Base-by-base conservation (phyloP, 345 rosid genomes). In the Melastoma malabathricum region DNA sequence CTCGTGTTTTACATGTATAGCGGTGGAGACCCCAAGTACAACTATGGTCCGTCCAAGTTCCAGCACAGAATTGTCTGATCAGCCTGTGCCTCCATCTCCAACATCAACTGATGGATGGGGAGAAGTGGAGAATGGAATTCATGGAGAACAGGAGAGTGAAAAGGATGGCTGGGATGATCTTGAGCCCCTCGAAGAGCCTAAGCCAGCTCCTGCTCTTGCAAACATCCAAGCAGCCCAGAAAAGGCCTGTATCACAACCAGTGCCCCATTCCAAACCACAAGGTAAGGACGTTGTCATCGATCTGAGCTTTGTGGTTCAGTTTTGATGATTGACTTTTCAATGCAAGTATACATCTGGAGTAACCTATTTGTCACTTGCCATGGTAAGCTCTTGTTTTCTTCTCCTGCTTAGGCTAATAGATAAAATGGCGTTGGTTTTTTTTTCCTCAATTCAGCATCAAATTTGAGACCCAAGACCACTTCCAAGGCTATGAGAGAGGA, bases 51-150 rank as follows among this genome's bases (percentile, higher is more conserved):
- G 55, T 62, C 69, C 64, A 53, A 81, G 76, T 76, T 80, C 88
- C 13, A 65, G 75, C 80, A 67, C 70, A 7, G 97, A 84, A 73
- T 68, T 83, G 48, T 69, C 80, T 6, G 90, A 92, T 65, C 88
- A 65, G 66, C 90, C 90, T 0, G 71, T 68, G 49, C 93, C 90
- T 44, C 66, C 49, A 20, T 92, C 97, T 39, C 98, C 98, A 18
- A 73, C 97, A 53, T 92, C 97, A 66, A 82, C 95, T 1, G 97
- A 92, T 67, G 98, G 98, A 27, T 92, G 98, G 98, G 98, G 98
- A 68, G 98, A 92, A 54, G 63, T 76, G 49, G 97, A 79, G 56
- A 83, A 84, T 51, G 98, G 95, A 61, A 69, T 88, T 67, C 55
- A 66, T 52, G 95, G 77, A 66, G 87, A 69, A 39, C 79, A 68